phyloP scores from a whole-genome alignment of 257 asterid species.

The Ophiorrhiza pumila region DNA sequence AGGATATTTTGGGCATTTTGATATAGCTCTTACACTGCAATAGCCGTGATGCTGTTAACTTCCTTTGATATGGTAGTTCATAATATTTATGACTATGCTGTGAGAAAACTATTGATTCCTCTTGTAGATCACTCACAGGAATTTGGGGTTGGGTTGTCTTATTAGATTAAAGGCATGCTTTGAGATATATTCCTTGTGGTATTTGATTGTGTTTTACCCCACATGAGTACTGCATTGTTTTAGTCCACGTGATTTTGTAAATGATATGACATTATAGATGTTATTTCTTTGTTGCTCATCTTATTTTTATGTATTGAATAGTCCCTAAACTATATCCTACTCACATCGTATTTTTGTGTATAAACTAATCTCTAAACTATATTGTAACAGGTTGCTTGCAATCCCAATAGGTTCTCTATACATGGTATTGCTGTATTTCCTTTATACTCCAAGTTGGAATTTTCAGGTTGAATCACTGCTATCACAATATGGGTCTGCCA shows the following conservation, averaged over 20 bases:
- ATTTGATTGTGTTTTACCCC: neutral
- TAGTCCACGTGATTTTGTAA: neutral
- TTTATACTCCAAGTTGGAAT: constrained; percentile 78
- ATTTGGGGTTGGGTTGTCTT: neutral
- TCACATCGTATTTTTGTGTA: constrained; percentile 7
- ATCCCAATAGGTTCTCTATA: constrained; percentile 46
- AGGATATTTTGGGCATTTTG: neutral
- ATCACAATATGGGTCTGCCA: constrained; percentile 38
- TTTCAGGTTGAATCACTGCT: constrained; percentile 39
- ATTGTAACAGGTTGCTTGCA: constrained; percentile 51
- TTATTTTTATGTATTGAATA: constrained; percentile 2
- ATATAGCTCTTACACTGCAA: neutral
- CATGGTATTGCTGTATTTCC: constrained; percentile 61
- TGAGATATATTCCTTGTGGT: neutral
- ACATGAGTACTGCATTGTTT: neutral
- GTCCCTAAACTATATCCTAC: constrained; percentile 15
- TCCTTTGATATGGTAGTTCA: neutral
- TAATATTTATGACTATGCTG: neutral
- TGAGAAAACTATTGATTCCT: neutral
- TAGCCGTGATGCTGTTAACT: neutral
- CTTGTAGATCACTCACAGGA: neutral
- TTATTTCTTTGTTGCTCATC: neutral
- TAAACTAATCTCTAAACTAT: constrained; percentile 18
- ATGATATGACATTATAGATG: neutral
- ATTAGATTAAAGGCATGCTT: neutral